Evolutionary conservation across 306 rosid species (phyloP), one percentile per base, ranked within the genome.

Genomic region (Inga oerstediana): DNA sequence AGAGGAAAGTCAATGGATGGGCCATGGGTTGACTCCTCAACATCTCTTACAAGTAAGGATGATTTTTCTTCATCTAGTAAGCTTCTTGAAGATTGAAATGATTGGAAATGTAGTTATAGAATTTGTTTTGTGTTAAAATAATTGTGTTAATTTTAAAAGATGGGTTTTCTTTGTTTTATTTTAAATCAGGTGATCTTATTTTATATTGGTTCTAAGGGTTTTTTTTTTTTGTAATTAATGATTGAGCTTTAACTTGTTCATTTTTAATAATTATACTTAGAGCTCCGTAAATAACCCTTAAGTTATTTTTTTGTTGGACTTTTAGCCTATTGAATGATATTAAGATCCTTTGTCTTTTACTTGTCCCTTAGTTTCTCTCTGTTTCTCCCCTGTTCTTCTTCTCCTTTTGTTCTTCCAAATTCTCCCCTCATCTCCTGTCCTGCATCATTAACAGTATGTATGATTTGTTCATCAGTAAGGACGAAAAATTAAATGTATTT

Each of bases 21-120:
- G 1, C 91, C 97, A 43, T 92, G 95, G 97, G 20, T 35, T 76
- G 93, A 90, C 58, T 84, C 94, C 44, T 88, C 97, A 3, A 7
- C 81, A 44, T 91, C 93, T 79, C 13, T 84, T 8, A 76, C 84
- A 37, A 89, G 88, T 80, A 81, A 35, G 71, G 84, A 82, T 1
- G 84, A 81, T 51, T 52, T 76, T 24, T 74, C 90, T 72, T 85
- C 92, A 34, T n/a, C 89, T 19, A 45, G 74, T 72, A 85, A 45
- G 54, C 94, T 90, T 80, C 20, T 89, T 61, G 13, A 12, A 66
- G 37, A 39, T 77, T 72, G 80, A 46, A n/a, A 59, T 59, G 27
- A 20, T 19, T 56, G 12, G 24, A 56, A 20, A 56, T 24, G 11
- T 20, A 19, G 27, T 7, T 56, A 56, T 56, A 6, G 27, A 54